These are phyloP conservation scores for Chrysoporthe puriensis DNA, from an alignment of 2,329 filamentous ascomycete genomes.

Conservation along the genomic window DNA sequence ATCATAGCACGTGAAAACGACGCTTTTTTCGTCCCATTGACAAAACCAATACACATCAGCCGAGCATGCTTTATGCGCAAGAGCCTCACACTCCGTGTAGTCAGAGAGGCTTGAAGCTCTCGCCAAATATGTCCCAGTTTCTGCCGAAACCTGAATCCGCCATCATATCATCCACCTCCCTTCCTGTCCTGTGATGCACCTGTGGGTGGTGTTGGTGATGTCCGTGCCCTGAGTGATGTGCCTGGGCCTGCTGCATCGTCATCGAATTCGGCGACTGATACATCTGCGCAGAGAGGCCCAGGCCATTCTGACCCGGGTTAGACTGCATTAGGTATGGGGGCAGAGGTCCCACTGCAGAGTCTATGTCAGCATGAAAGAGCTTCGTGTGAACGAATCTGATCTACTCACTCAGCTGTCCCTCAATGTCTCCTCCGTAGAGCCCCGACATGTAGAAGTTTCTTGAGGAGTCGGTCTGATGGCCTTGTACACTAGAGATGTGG, in stretches of 20 bases:
- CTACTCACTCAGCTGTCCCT: slow-evolving; percentile 63
- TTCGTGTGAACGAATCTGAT: too few relatives aligned
- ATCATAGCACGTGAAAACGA: background rate
- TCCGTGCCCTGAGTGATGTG: slow-evolving; percentile 33
- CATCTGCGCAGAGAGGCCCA: slow-evolving; percentile 49
- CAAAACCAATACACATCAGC: background rate
- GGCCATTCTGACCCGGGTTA: slow-evolving; percentile 43
- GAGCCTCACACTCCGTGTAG: background rate
- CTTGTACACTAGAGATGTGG: slow-evolving; percentile 37
- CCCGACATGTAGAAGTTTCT: slow-evolving; percentile 56
- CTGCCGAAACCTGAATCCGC: slow-evolving; percentile 50
- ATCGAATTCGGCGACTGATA: slow-evolving; percentile 50
- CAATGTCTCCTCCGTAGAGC: slow-evolving; percentile 63
- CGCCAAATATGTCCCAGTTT: slow-evolving; percentile 52
- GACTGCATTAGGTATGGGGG: slow-evolving; percentile 71
- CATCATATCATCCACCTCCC: slow-evolving; percentile 55
- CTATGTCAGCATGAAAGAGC: slow-evolving; percentile 2
- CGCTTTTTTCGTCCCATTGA: background rate
- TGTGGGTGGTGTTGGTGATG: slow-evolving; percentile 38
- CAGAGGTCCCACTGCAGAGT: slow-evolving; percentile 57
- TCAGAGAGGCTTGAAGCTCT: slow-evolving; percentile 28
- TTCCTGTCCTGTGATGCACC: slow-evolving; percentile 41
- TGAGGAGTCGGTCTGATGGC: slow-evolving; percentile 39
- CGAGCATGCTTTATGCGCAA: too few relatives aligned
- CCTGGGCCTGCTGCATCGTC: slow-evolving; percentile 42